These are phyloP conservation scores for Akanthomyces muscarius DNA, from an alignment of 2,329 filamentous ascomycete genomes.

Conservation along the genomic window DNA sequence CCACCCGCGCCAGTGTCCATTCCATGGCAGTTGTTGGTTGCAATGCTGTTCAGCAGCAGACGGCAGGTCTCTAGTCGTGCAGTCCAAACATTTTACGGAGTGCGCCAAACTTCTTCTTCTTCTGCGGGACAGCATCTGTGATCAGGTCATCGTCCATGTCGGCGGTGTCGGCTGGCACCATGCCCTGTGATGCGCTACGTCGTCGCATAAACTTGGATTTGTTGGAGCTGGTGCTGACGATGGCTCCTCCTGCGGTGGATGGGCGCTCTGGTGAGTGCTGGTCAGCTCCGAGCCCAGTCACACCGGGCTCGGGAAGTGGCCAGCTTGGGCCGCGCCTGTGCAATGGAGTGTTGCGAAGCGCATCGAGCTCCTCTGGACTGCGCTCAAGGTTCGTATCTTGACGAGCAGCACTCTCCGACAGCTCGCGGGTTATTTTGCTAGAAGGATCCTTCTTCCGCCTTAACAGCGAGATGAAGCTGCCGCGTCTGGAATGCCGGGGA, in stretches of 20 bases:
- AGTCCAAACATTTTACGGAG: conserved; percentile 62
- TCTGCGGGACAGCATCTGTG: conserved; percentile 25
- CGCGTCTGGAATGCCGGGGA: conserved; percentile 36
- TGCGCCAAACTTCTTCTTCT: conserved; percentile 64
- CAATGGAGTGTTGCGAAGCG: conserved; percentile 36
- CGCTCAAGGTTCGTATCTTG: conserved; percentile 61
- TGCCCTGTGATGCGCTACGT: conserved; percentile 35
- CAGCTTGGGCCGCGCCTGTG: conserved; percentile 31
- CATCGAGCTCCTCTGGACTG: conserved; percentile 48
- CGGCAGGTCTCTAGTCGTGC: conserved; percentile 35
- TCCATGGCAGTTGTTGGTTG: not conserved
- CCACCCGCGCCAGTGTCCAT: not conserved
- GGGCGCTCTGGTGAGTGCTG: conserved; percentile 30
- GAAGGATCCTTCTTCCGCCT: conserved; percentile 55
- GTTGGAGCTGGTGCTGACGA: conserved; percentile 19
- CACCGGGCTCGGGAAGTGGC: conserved; percentile 31
- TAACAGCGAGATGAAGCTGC: conserved; percentile 56
- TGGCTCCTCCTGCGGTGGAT: conserved; percentile 32
- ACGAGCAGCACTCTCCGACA: conserved; percentile 55
- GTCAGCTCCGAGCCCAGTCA: conserved; percentile 29
- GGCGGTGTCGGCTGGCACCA: conserved; percentile 22
- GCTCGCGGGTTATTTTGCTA: conserved; percentile 52
- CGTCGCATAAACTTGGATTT: conserved; percentile 33
- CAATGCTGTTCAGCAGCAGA: conserved; percentile 7
- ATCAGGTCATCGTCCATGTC: conserved; percentile 6